Evolutionary conservation across 208 protist genomes (phyloP).

Genomic region (Porcisia deanei): DNA sequence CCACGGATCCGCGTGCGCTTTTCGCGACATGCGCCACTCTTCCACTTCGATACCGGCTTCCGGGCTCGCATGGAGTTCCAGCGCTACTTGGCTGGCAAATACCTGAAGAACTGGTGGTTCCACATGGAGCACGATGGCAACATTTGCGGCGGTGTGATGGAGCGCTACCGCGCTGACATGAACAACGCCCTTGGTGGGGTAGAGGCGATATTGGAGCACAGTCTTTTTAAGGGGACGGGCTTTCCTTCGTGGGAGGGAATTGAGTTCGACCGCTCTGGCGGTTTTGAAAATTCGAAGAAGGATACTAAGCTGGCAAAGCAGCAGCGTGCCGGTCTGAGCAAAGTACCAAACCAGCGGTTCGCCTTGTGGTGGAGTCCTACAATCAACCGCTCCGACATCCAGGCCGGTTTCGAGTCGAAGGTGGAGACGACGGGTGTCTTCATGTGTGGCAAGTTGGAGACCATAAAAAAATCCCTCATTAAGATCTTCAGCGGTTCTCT

Average conservation of each 20-base stretch:
- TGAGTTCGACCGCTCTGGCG: conserved; percentile 99
- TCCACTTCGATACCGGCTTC: conserved; percentile 99
- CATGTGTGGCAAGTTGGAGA: conserved; percentile 99
- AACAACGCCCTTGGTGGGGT: conserved; percentile 99
- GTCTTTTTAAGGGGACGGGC: conserved; percentile 99
- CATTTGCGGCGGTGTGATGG: conserved; percentile 98
- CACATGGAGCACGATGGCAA: conserved; percentile 99
- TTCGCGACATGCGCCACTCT: conserved; percentile 99
- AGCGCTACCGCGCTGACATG: conserved; percentile 99
- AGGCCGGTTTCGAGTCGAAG: conserved; percentile 99
- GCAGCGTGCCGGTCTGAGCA: conserved; percentile 99
- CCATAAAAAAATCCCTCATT: conserved; percentile 99
- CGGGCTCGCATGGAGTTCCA: conserved; percentile 99
- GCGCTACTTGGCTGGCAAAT: conserved; percentile 97
- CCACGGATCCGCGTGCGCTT: conserved; percentile 99
- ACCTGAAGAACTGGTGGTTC: conserved; percentile 99
- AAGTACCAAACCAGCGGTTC: conserved; percentile 99
- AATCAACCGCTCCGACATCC: conserved; percentile 99
- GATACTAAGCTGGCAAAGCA: conserved; percentile 99
- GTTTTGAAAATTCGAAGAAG: conserved; percentile 99
- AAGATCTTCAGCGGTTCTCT: conserved; percentile 99
- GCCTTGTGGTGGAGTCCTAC: conserved; percentile 99
- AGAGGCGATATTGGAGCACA: conserved; percentile 99
- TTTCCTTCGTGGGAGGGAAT: conserved; percentile 99
- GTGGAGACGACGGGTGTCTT: conserved; percentile 99